Conservation (phyloP, 306 rosid species). For the Dalbergia oliveri region DNA sequence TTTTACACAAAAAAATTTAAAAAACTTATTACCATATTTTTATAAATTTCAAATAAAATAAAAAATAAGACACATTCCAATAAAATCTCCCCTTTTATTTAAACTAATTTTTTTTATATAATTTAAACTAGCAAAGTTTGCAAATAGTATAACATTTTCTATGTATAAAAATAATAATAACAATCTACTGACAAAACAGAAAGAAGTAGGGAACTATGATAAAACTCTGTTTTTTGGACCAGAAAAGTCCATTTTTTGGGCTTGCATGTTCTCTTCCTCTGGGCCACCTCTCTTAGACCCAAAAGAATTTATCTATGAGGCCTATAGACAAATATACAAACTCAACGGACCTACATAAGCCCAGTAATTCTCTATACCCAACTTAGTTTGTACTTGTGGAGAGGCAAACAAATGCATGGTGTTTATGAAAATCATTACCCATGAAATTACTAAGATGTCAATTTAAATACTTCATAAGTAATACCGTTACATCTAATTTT, state of each 20-base stretch:
- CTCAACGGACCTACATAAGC: not conserved
- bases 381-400: not conserved
- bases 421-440: not conserved
- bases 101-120: too few species aligned
- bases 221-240: not conserved
- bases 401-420: not conserved
- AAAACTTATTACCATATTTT: not conserved
- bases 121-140: too few species aligned
- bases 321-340: conserved; percentile 10
- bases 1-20: too few species aligned
- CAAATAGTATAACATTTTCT: not conserved
- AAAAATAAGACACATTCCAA: not conserved
- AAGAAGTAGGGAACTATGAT: not conserved
- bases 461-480: not conserved
- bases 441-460: not conserved
- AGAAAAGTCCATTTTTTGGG: not conserved
- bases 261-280: not conserved
- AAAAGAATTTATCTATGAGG: not conserved
- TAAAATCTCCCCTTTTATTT: too few species aligned
- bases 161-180: not conserved
- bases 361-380: not conserved
- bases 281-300: conserved; percentile 17
- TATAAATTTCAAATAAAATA: not conserved
- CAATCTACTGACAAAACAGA: not conserved
- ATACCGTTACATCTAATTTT: not conserved